phyloP scores from a whole-genome alignment of 805 yeast genomes.

The Saccharomyces kudriavzevii region DNA sequence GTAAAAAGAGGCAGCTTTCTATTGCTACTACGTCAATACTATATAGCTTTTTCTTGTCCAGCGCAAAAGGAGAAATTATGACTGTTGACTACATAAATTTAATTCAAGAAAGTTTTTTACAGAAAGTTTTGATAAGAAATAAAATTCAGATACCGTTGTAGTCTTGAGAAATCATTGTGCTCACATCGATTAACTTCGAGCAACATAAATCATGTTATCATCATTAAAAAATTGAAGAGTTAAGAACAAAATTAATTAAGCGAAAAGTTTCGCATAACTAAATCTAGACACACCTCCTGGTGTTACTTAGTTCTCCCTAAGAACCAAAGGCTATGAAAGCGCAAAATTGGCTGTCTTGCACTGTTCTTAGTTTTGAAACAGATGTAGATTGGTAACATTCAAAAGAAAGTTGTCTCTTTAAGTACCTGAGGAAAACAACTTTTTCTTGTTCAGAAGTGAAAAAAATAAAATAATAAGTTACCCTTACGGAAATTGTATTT shows the following conservation, averaged over 20 bases:
- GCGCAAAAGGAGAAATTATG: neutral
- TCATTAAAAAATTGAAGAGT: conserved; percentile 12
- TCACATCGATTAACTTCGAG: conserved; percentile 49
- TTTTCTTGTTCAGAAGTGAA: no score
- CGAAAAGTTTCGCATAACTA: neutral
- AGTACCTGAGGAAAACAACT: neutral
- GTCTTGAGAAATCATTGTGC: conserved; percentile 78
- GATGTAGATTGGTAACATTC: no score
- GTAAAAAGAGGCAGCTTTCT: neutral
- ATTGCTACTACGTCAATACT: neutral
- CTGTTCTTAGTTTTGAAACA: no score
- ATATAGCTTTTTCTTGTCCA: neutral
- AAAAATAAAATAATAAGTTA: neutral
- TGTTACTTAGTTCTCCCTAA: neutral
- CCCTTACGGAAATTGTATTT: neutral
- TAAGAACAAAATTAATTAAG: neutral
- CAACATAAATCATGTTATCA: conserved; percentile 31
- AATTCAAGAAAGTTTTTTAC: neutral
- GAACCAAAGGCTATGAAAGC: neutral
- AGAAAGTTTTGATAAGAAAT: neutral
- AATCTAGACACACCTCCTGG: neutral
- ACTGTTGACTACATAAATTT: neutral
- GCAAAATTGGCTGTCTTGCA: neutral
- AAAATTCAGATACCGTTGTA: conserved; percentile 90
- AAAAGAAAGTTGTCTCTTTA: neutral